These are phyloP conservation scores for Chrysanthemum lavandulifolium DNA, from an alignment of 129 eudicot genomes.

Conservation along the genomic window DNA sequence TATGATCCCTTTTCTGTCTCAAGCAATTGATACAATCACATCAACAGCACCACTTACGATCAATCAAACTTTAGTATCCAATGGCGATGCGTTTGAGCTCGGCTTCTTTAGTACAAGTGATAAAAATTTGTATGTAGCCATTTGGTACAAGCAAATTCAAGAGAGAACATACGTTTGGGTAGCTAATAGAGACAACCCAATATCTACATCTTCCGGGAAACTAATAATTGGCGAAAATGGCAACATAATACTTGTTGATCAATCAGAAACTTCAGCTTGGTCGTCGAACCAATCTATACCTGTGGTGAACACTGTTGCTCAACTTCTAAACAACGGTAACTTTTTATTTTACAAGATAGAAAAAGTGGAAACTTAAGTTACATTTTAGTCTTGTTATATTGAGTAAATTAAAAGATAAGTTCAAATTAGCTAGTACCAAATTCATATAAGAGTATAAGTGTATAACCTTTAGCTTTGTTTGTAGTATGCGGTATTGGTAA, in stretches of 20 bases:
- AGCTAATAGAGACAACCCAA: conserved; percentile 63
- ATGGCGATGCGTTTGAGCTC: conserved; percentile 35
- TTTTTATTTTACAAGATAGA: not conserved
- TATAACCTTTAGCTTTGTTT: too few relatives aligned
- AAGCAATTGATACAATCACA: conserved; percentile 44
- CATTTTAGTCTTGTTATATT: too few relatives aligned
- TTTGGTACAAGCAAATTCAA: conserved; percentile 56
- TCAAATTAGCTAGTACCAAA: too few relatives aligned
- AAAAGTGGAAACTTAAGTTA: not conserved
- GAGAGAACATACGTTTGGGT: conserved; percentile 52
- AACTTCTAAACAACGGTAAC: conserved; percentile 58
- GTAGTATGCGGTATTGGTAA: too few relatives aligned
- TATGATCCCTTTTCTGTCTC: conserved; percentile 21
- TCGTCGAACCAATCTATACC: conserved; percentile 38
- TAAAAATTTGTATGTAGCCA: conserved; percentile 49
- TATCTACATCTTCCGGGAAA: conserved; percentile 28
- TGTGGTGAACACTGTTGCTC: conserved; percentile 37
- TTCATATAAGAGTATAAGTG: too few relatives aligned
- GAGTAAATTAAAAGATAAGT: too few relatives aligned
- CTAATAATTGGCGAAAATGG: conserved; percentile 39
- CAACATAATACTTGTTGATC: conserved; percentile 33
- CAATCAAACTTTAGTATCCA: conserved; percentile 54
- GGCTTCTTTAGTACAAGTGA: conserved; percentile 46
- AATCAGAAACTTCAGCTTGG: conserved; percentile 29
- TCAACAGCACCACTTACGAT: conserved; percentile 33